These are phyloP conservation scores for Aethionema arabicum DNA, from an alignment of 345 rosid genomes.

Conservation along the genomic window DNA sequence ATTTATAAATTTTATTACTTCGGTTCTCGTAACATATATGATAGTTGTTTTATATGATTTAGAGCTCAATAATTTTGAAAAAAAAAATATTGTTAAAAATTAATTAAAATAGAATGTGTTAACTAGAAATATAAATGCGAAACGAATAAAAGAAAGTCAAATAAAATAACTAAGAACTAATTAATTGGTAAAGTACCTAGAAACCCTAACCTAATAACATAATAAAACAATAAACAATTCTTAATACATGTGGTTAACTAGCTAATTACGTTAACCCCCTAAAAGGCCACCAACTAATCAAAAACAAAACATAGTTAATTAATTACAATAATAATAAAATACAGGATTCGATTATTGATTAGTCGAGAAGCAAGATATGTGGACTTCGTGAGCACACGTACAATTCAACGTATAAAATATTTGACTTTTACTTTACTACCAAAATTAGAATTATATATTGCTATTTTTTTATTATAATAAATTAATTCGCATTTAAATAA, in stretches of 20 bases:
- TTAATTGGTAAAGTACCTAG: slow-evolving; percentile 11
- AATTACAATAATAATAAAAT: neutral
- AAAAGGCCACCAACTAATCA: slow-evolving; percentile 1
- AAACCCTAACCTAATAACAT: slow-evolving; percentile 20
- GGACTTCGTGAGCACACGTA: slow-evolving; percentile 35
- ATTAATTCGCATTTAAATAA: slow-evolving; percentile 14
- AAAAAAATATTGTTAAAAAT: too few species aligned
- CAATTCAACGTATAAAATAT: slow-evolving; percentile 8
- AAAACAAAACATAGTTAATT: neutral
- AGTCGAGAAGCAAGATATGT: slow-evolving; percentile 27
- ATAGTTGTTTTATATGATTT: too few species aligned
- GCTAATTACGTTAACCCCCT: slow-evolving; percentile 30
- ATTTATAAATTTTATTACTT: too few species aligned
- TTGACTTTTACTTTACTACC: neutral
- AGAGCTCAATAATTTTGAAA: too few species aligned
- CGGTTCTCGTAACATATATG: too few species aligned
- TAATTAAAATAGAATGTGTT: too few species aligned
- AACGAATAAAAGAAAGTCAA: neutral
- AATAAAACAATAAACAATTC: slow-evolving; percentile 24
- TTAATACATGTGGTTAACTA: slow-evolving; percentile 33
- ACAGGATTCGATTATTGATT: slow-evolving; percentile 13
- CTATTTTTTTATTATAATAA: neutral
- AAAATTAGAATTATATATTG: neutral
- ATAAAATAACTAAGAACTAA: neutral
- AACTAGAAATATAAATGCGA: too few species aligned